A percentile compares a stretch with the other conserved stretches of the same genome.
Conservation (phyloP, 1,139 yeast species). For the Taphrina communis region DNA sequence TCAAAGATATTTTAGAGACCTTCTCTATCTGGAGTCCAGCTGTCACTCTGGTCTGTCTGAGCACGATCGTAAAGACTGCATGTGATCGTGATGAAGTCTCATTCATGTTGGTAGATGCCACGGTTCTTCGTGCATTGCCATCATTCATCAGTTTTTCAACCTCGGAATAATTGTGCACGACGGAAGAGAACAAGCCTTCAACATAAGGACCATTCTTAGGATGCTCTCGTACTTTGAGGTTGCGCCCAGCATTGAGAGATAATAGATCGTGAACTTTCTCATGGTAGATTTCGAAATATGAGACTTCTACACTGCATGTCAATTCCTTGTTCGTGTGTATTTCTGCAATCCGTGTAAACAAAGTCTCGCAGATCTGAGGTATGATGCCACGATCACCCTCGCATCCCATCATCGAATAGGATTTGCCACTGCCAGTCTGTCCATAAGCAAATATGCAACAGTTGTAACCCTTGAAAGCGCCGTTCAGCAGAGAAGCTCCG, state of each 20-base stretch:
- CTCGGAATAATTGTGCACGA: constrained; percentile 44
- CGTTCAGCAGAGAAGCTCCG: constrained; percentile 66
- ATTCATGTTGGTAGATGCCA: constrained; percentile 74
- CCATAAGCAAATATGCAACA: constrained; percentile 80
- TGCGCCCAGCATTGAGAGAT: constrained; percentile 47
- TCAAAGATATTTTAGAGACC: constrained; percentile 69
- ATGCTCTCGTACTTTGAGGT: constrained; percentile 61
- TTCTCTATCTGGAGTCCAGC: constrained; percentile 51
- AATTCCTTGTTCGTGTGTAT: constrained; percentile 50
- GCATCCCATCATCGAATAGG: constrained; percentile 75
- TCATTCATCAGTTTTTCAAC: constrained; percentile 45
- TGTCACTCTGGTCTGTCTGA: constrained; percentile 56
- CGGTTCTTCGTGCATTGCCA: constrained; percentile 59
- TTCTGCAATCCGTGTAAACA: constrained; percentile 58
- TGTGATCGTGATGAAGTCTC: constrained; percentile 76
- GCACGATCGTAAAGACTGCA: constrained; percentile 69
- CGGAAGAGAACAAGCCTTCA: constrained; percentile 55
- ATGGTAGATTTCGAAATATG: constrained; percentile 65
- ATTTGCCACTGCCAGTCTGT: constrained; percentile 77
- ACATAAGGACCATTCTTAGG: constrained; percentile 67
- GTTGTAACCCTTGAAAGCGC: constrained; percentile 71
- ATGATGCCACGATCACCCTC: constrained; percentile 62
- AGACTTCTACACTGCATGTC: constrained; percentile 12
- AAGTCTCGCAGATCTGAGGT: constrained; percentile 63
- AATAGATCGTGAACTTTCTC: constrained; percentile 70